Percentiles rank a stretch among this genome's conserved stretches.
Evolutionary conservation across 1,284 basidiomycete species (phyloP).

Genomic region (Anthracocystis panici-leucophaei): DNA sequence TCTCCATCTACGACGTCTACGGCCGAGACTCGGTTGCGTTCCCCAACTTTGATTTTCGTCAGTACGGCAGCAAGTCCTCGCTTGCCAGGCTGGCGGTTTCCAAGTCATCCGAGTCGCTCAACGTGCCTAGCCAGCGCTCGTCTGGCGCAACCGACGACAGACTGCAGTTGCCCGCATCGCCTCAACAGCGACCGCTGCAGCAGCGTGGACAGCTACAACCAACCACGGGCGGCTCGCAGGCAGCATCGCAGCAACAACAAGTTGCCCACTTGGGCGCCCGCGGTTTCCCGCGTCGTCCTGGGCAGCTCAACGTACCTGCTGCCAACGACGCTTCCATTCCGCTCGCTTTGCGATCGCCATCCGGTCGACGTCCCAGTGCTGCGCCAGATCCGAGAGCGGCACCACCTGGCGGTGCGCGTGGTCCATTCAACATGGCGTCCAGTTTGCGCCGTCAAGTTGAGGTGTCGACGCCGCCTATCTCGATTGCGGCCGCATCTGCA

Average conservation of each 20-base stretch:
- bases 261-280: neutral
- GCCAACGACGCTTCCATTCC: slow-evolving; percentile 39
- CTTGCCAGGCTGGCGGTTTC: slow-evolving; percentile 41
- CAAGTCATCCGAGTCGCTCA: slow-evolving; percentile 44
- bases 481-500: slow-evolving; percentile 8
- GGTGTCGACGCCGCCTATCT: slow-evolving; percentile 24
- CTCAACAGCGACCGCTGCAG: slow-evolving; percentile 26
- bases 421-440: slow-evolving; percentile 47
- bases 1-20: slow-evolving; percentile 67
- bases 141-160: slow-evolving; percentile 26
- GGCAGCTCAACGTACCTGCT: slow-evolving; percentile 33
- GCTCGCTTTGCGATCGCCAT: slow-evolving; percentile 49
- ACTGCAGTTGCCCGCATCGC: slow-evolving; percentile 31
- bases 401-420: slow-evolving; percentile 16
- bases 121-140: slow-evolving; percentile 28
- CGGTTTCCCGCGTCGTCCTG: slow-evolving; percentile 25
- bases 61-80: slow-evolving; percentile 48
- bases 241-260: slow-evolving; percentile 9
- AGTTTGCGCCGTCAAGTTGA: slow-evolving; percentile 62
- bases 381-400: slow-evolving; percentile 53
- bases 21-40: slow-evolving; percentile 66
- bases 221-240: neutral
- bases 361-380: slow-evolving; percentile 56
- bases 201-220: slow-evolving; percentile 10
- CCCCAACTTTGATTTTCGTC: slow-evolving; percentile 61